Evolutionary conservation across 2,329 filamentous ascomycete genomes (phyloP).

Genomic region (Hymenoscyphus linearis): DNA sequence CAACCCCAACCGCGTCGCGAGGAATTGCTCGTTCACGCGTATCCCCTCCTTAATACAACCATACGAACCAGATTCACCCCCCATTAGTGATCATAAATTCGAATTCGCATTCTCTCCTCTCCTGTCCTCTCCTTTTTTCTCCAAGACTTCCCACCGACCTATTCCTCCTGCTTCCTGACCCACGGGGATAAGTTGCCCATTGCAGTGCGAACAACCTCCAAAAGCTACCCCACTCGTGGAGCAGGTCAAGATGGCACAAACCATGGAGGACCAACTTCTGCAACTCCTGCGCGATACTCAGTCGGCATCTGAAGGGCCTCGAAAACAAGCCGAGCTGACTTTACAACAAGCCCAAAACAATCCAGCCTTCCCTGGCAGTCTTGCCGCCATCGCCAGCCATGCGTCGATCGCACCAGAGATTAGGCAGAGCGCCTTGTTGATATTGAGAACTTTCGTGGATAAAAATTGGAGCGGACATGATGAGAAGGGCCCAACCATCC

Average conservation of each 20-base stretch:
- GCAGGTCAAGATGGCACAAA: slow-evolving; percentile 5
- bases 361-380: slow-evolving; percentile 69
- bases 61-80: no score
- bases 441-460: slow-evolving; percentile 77
- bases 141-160: background rate
- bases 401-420: slow-evolving; percentile 66
- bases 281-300: slow-evolving; percentile 84
- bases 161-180: background rate
- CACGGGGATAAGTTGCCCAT: no score
- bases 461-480: slow-evolving; percentile 76
- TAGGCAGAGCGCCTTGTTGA: slow-evolving; percentile 76
- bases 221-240: background rate
- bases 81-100: no score
- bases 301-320: slow-evolving; percentile 65
- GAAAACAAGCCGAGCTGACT: slow-evolving; percentile 72
- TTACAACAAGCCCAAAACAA: slow-evolving; percentile 42
- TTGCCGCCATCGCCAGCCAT: slow-evolving; percentile 77
- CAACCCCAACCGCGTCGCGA: no score
- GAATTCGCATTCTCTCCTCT: no score
- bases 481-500: slow-evolving; percentile 55
- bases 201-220: background rate
- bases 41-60: no score
- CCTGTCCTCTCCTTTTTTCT: no score
- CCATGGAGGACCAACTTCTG: slow-evolving; percentile 90
- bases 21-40: no score